Base-by-base conservation (phyloP, 2,329 filamentous ascomycete species). In the Ophiocordyceps australis region DNA sequence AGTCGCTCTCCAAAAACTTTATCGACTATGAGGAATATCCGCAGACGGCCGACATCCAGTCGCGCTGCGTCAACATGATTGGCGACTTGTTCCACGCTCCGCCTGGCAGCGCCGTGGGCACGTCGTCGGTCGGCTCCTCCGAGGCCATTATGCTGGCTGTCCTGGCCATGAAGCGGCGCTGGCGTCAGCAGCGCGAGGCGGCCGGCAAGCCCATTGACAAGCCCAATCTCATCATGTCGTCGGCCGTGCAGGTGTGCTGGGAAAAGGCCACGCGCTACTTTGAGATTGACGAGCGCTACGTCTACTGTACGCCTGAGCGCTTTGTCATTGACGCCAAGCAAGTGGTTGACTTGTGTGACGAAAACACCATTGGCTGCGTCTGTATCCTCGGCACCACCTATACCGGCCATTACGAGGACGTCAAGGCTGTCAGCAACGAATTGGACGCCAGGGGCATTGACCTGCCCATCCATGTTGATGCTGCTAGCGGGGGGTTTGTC, bases 191-290 rank as follows among this genome's bases (percentile, higher is more conserved):
- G 55, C 74, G 82, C 39, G 68, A 76, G 47, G 82, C 78, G 5
- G 79, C 70, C 39, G 85, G 83, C 32, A 89, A 91, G 57, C 67
- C 82, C 28, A 67, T 50, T 32, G 79, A 83, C 34, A 65, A 66
- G 23, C 86, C 86, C 28, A 95, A 95, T 54, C 75, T 95, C 33
- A 59, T 95, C 59, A 94, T 95, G 86, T 89, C 80, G 40, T 82
- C 80, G 15, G 85, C 86, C 17, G 86, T 94, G 3, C 86, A 95
- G 55, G 86, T 94, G 21, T 93, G 83, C 62, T 94, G 85, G 85
- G 83, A 94, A 52, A 94, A 94, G 59, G 75, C 77, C 1, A 71
- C 76, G 5, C 65, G 82, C 26, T 92, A 91, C 57, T 89, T 92
- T 40, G 86, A 95, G 42, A 68, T 94, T 22, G 86, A 94, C 38